A percentile compares a stretch with the other conserved stretches of the same genome.
Evolutionary conservation across 2,329 filamentous ascomycete genomes (phyloP).

Genomic region (Pezizomycotina sp.): DNA sequence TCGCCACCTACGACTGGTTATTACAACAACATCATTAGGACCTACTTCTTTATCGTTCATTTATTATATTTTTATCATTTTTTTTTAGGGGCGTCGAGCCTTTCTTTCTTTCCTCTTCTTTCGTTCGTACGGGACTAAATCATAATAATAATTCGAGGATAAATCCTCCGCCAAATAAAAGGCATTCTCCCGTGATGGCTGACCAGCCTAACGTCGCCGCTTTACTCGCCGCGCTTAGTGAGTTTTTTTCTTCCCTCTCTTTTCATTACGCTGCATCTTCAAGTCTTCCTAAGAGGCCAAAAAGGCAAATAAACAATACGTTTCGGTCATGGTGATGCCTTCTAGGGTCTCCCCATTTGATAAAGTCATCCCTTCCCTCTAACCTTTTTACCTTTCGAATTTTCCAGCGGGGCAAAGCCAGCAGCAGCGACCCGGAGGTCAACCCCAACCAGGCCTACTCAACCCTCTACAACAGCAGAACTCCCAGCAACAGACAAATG

Average conservation of each 20-base stretch:
- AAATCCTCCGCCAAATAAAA: not conserved
- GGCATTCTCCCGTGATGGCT: constrained; percentile 19
- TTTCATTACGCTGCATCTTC: constrained; percentile 1
- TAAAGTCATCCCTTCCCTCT: constrained; percentile 11
- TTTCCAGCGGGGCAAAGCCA: constrained; percentile 14
- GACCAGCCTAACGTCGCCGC: constrained; percentile 25
- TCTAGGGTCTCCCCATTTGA: constrained; percentile 25
- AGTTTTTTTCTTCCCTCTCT: constrained; percentile 3
- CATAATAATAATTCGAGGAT: not conserved
- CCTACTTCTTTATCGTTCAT: too few relatives aligned
- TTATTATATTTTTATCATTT: too few relatives aligned
- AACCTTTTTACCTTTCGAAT: constrained; percentile 2
- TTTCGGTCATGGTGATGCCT: too few relatives aligned
- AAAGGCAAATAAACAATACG: too few relatives aligned
- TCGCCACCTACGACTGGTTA: too few relatives aligned
- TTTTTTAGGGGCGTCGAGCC: too few relatives aligned
- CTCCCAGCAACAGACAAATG: constrained; percentile 8
- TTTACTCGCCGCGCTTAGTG: constrained; percentile 25
- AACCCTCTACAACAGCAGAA: constrained; percentile 11
- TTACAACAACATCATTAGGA: too few relatives aligned
- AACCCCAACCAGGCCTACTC: constrained; percentile 10
- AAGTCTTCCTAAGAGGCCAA: constrained; percentile 1
- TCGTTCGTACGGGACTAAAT: too few relatives aligned
- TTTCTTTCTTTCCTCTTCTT: too few relatives aligned
- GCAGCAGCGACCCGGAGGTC: constrained; percentile 16